Base-by-base conservation (phyloP, 192 early-diverging fungal genomes). In the Rhizoclosmatium globosum region DNA sequence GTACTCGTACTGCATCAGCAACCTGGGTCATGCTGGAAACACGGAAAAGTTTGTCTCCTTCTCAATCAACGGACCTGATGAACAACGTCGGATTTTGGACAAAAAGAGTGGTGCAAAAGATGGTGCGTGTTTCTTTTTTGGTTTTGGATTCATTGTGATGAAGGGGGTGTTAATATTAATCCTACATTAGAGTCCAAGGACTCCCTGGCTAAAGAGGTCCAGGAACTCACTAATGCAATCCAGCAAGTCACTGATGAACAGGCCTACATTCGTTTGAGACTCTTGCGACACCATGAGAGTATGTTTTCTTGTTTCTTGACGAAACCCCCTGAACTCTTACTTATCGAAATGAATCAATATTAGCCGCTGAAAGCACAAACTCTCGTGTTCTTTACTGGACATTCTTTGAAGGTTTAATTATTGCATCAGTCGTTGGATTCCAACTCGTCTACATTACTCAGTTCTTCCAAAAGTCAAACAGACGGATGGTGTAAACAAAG, bases 371-470 rank as follows among this genome's bases (percentile, higher is more conserved):
- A 44, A 74, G 72, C 57, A 74, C 72, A 19, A 74, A 74, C 43
- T 74, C 72, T 2, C 72, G 72, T 2, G 72, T 74, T 6, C 11
- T 74, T 38, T 74, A 74, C 23, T 74, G 72, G 72, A 74, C 72
- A 2, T 46, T 74, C 4, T 64, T 74, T 44, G 72, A 74, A 62
- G 72, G 31, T 7, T 38, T 74, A 6, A 60, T 74, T 53, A 74
- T 74, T 74, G 72, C 59, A 2, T 53, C 31, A 11, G 72, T 74
- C 6, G 46, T 74, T 60, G 72, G 72, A 42, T 74, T 62, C 59
- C 72, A 74, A 43, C 59, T 74, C n/a, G n/a, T 43, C 44, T 74
- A 74, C 59, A 74, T 74, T 19, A 74, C 72, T 11, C 72, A 74
- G 72, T 74, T 74, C 72, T 74, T 74, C 38, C 42, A 17, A 6